Evolutionary conservation across 495 filamentous ascomycete genomes (phyloP).

Genomic region (Aspergillus haitiensis): DNA sequence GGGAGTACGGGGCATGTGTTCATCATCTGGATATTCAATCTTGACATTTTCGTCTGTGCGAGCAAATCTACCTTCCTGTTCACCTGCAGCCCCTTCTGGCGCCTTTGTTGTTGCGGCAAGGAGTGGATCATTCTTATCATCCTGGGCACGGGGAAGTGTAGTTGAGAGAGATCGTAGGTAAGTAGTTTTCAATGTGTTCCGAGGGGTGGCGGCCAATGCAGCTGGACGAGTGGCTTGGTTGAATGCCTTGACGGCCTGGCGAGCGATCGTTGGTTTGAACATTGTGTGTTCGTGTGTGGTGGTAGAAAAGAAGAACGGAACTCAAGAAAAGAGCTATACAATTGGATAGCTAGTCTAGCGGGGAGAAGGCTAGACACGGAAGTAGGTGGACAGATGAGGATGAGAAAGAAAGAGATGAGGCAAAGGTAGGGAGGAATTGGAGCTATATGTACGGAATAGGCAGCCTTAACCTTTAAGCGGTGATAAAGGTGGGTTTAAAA

Average conservation of each 20-base stretch:
- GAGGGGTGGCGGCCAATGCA: slow-evolving; percentile 17
- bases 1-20: slow-evolving; percentile 61
- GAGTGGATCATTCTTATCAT: slow-evolving; percentile 34
- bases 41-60: slow-evolving; percentile 75
- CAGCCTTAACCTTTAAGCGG: background rate
- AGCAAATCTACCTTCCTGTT: slow-evolving; percentile 57
- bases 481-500: slow-evolving; percentile 8
- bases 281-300: slow-evolving; percentile 24
- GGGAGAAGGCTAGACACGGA: background rate
- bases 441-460: slow-evolving; percentile 16
- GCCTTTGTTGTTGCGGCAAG: slow-evolving; percentile 35
- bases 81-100: slow-evolving; percentile 32
- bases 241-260: slow-evolving; percentile 33
- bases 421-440: background rate
- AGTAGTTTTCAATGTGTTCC: slow-evolving; percentile 15
- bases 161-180: slow-evolving; percentile 34
- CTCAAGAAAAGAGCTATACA: background rate
- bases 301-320: background rate
- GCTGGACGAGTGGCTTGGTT: slow-evolving; percentile 28
- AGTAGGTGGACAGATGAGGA: slow-evolving; percentile 4
- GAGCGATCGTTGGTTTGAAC: slow-evolving; percentile 36
- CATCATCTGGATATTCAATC: slow-evolving; percentile 73
- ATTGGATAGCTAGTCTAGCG: background rate
- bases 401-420: background rate
- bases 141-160: slow-evolving; percentile 31